A percentile compares a stretch with the other conserved stretches of the same genome.
Conservation (phyloP, 2,329 filamentous ascomycete genomes). For the Sclerotinia nivalis region DNA sequence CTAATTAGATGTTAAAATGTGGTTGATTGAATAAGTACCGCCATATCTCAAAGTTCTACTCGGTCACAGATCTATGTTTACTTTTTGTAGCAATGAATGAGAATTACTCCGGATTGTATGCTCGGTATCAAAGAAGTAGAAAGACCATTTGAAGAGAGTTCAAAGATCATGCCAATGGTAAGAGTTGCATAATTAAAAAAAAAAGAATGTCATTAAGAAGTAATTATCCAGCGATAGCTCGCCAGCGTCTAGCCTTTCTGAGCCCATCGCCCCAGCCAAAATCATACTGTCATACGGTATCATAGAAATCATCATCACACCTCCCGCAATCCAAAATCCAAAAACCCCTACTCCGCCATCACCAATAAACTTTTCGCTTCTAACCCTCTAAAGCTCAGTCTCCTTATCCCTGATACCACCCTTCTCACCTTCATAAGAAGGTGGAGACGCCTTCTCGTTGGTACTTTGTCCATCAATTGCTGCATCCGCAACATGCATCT, state of each 20-base stretch:
- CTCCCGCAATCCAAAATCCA: neutral
- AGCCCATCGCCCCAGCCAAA: neutral
- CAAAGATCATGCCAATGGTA: neutral
- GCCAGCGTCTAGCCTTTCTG: slow-evolving; percentile 13
- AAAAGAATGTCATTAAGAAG: slow-evolving; percentile 18
- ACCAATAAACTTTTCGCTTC: neutral
- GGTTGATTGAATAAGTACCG: neutral
- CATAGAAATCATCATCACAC: slow-evolving; percentile 18
- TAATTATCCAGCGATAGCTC: slow-evolving; percentile 3
- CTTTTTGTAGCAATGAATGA: neutral
- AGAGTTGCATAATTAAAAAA: neutral
- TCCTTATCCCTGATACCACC: neutral
- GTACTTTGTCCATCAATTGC: neutral
- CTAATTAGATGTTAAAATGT: neutral
- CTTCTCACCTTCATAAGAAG: slow-evolving; percentile 13
- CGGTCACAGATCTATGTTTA: neutral
- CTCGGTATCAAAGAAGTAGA: neutral
- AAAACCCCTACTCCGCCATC: neutral
- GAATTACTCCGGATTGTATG: neutral
- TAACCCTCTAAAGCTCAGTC: neutral
- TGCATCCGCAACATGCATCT: slow-evolving; percentile 9
- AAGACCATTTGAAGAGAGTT: neutral
- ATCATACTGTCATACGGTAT: slow-evolving; percentile 19
- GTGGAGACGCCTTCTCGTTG: neutral
- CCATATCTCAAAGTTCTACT: neutral